Base-by-base conservation (phyloP, 2,329 filamentous ascomycete species). In the Decorospora gaudefroyi region DNA sequence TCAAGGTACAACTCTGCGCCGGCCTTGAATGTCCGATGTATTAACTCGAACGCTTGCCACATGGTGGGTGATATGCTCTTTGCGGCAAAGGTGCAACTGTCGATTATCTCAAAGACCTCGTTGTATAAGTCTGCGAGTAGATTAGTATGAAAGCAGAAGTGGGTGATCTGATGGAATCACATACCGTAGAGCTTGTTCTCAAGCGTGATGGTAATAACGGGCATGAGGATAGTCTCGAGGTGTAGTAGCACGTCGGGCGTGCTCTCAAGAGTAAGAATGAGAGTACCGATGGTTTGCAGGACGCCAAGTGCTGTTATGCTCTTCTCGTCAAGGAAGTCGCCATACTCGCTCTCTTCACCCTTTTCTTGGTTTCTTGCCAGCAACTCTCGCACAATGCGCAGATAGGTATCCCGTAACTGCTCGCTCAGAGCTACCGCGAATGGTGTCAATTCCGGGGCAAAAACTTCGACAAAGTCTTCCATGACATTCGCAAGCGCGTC, bases 381-480 rank as follows among this genome's bases (percentile, higher is more conserved):
- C 30, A 99, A 81, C 66, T 97, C 92, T 27, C 88, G 82, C 33
- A 99, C 86, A 54, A 99, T 96, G 43, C 93, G 84, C 56, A 99
- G 80, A 64, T 99, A 99, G 0, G 93, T 99, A 64, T 99, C 93
- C 29, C 92, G 86, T 33, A 99, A 78, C 72, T 99, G 93, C 73
- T 97, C 91, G 65, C 90, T 96, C 3, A 99, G 78, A 4, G 93
- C 93, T 21, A 99, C 92, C 8, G 93, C 93, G 63, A 99, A 99
- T 3, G 93, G 93, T 4, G 93, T 97, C 32, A 99, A 80, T 69
- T 99, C 93, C 2, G 90, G 82, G n/a, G 93, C 92, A 67, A 99
- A 99, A 2, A 97, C 91, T 71, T 99, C 93, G 31, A 99, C 93
- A 67, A 99, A 99, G 67, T 99, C 93, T 72, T 99, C 93, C 93